Base-by-base conservation (phyloP, 2,329 filamentous ascomycete species). In the Chaetothyriales sp. region DNA sequence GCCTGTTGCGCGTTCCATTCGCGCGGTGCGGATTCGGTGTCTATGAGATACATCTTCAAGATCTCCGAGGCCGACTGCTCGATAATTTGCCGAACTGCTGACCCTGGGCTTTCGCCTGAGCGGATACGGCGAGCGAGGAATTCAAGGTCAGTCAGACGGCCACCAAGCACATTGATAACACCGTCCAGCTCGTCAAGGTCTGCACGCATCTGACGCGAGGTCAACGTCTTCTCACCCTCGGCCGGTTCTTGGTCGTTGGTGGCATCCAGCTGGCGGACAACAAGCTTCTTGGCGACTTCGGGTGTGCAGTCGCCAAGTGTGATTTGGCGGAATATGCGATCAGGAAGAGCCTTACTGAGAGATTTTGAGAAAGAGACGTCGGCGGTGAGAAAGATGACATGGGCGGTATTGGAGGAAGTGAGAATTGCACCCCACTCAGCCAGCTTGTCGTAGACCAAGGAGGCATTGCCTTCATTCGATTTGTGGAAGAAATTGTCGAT, bases 401-500 rank as follows among this genome's bases (percentile, higher is more conserved):
- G 92, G 0, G 90, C 90, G 44, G 94, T 77, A 58, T 95, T 95
- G 49, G 84, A 83, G 46, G 87, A 86, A 0, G 92, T 89, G 25
- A 95, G 71, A 1, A 81, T 75, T 3, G 92, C 89, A 1, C 89
- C 89, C 87, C 90, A 97, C 63, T 95, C 88, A 0, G 89, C 82
- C 47, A 90, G 74, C 64, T 86, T 88, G 57, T 89, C 84, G 55
- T 78, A 71, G 53, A 86, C 86, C 18, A 89, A 74, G 37, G 52
- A 53, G n/a, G 83, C 70, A 40, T 71, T 71, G 52, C 75, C 76
- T 25, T 83, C 81, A 37, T 83, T 77, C 50, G 75, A 82, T 69
- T 89, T 90, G 70, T 92, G 83, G 10, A 94, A 67, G 69, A 94
- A 97, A 64, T 94, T 95, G 65, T 95, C 88, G 50, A 95, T 85